Base-by-base conservation (phyloP, 2,329 filamentous ascomycete species). In the Albifimbria verrucaria region DNA sequence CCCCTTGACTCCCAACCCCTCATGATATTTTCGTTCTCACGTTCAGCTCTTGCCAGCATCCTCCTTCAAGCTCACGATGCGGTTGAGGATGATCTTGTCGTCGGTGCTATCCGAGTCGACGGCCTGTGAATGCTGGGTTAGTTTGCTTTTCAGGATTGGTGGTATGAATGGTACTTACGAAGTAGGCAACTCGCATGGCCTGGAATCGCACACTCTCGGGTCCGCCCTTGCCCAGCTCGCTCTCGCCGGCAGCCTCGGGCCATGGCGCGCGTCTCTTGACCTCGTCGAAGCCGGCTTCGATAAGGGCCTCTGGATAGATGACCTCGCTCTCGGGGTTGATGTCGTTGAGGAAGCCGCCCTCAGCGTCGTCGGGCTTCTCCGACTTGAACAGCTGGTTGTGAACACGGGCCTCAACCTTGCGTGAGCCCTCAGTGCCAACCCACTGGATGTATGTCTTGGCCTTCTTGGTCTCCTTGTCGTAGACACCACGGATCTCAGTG, bases 1-100 rank as follows among this genome's bases (percentile, higher is more conserved):
- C n/a, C n/a, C n/a, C n/a, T n/a, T n/a, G n/a, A n/a, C n/a, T n/a
- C n/a, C n/a, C n/a, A n/a, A n/a, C n/a, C n/a, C n/a, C n/a, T n/a
- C n/a, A n/a, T n/a, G 11, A 39, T 12, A 4, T n/a, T 39, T 15
- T n/a, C 32, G 6, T 6, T 6, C 5, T 17, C 32, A 17, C 32
- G 12, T 41, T 51, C 58, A 65, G 41, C 62, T 67, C 78, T 92
- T 92, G 52, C 85, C 85, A n/a, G 82, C 75, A 66, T 95, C 90
- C 72, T 96, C 92, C 76, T 96, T 96, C 65, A 97, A 72, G 47
- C 88, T 90, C 21, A 97, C 92, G 64, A 97, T 97, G 49, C 91
- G 82, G 74, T 97, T 97, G 25, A 97, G 74, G 47, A 97, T 83
- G 59, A 96, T 78, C 69, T 87, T 90, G n/a, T 90, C 89, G 26